phyloP scores from a whole-genome alignment of 352 stramenopile species.

The Phytopythium cucurbitacearum region DNA sequence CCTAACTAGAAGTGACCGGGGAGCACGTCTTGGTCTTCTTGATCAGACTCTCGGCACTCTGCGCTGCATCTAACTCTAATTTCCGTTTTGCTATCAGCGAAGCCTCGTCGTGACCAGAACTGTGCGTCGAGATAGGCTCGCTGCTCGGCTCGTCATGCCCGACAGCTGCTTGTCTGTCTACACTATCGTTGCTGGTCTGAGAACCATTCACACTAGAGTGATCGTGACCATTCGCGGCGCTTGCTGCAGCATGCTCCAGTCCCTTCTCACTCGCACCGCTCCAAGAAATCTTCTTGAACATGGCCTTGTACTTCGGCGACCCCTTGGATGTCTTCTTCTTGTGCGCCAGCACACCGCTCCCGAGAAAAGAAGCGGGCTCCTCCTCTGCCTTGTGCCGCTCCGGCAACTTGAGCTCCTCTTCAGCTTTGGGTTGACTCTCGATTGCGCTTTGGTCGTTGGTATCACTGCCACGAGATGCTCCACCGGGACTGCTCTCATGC shows the following conservation, averaged over 20 bases:
- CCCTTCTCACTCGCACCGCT: not conserved
- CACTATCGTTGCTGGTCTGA: conserved; percentile 32
- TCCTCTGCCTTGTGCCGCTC: conserved; percentile 55
- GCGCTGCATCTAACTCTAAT: conserved; percentile 46
- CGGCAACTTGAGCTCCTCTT: conserved; percentile 59
- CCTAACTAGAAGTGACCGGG: conserved; percentile 63
- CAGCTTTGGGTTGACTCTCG: conserved; percentile 8
- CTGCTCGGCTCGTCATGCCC: conserved; percentile 7
- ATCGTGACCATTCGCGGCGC: conserved; percentile 4
- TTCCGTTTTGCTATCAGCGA: conserved; percentile 51
- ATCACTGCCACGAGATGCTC: not conserved
- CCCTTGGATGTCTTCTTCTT: conserved; percentile 30
- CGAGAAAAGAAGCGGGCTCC: conserved; percentile 44
- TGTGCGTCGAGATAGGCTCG: not conserved
- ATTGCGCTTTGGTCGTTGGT: not conserved
- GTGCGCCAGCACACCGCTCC: conserved; percentile 27
- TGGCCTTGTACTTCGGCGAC: conserved; percentile 68
- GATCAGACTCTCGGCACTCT: conserved; percentile 51
- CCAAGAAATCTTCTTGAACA: conserved; percentile 71
- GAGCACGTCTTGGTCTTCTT: conserved; percentile 74
- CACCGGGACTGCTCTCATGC: conserved; percentile 12
- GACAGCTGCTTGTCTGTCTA: conserved; percentile 7
- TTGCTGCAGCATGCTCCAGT: not conserved
- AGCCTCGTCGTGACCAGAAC: conserved; percentile 8
- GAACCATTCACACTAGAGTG: conserved; percentile 9